phyloP scores from a whole-genome alignment of 768 basidiomycete species.

The Boletus tomentosulus region DNA sequence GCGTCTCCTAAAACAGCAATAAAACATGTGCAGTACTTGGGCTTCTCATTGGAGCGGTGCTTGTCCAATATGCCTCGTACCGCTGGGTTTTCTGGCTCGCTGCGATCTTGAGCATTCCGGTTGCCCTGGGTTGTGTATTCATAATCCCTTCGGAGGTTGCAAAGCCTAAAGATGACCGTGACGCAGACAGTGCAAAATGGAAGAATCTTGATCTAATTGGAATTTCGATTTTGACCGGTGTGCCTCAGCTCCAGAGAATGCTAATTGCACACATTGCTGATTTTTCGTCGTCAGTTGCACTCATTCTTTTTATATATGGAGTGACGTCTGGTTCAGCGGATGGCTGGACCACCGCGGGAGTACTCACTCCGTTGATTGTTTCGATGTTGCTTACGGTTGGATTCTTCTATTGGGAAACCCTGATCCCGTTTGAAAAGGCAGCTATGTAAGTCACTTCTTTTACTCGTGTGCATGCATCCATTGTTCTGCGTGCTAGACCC shows the following conservation, averaged over 20 bases:
- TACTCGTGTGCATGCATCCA: neutral
- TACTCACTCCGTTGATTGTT: slow-evolving; percentile 45
- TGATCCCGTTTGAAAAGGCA: slow-evolving; percentile 37
- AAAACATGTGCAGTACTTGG: slow-evolving; percentile 32
- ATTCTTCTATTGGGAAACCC: slow-evolving; percentile 52
- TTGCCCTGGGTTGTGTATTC: slow-evolving; percentile 30
- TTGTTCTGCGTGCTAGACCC: slow-evolving; percentile 25
- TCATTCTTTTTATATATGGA: slow-evolving; percentile 40
- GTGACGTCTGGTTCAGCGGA: slow-evolving; percentile 44
- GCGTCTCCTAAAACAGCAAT: neutral
- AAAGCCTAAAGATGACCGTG: neutral
- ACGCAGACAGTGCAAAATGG: slow-evolving; percentile 16
- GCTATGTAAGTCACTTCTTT: slow-evolving; percentile 34
- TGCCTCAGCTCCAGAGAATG: neutral
- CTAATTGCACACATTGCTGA: neutral
- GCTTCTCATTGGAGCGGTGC: slow-evolving; percentile 42
- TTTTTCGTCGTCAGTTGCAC: slow-evolving; percentile 22
- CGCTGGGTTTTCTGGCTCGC: slow-evolving; percentile 51
- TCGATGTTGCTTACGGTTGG: slow-evolving; percentile 36
- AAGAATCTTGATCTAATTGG: slow-evolving; percentile 37
- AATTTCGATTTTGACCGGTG: slow-evolving; percentile 36
- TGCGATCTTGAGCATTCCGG: slow-evolving; percentile 35
- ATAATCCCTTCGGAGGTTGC: slow-evolving; percentile 30
- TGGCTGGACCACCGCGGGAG: slow-evolving; percentile 46
- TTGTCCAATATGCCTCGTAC: slow-evolving; percentile 40